phyloP scores from a whole-genome alignment of 306 rosid genomes.

The Acacia confusa region DNA sequence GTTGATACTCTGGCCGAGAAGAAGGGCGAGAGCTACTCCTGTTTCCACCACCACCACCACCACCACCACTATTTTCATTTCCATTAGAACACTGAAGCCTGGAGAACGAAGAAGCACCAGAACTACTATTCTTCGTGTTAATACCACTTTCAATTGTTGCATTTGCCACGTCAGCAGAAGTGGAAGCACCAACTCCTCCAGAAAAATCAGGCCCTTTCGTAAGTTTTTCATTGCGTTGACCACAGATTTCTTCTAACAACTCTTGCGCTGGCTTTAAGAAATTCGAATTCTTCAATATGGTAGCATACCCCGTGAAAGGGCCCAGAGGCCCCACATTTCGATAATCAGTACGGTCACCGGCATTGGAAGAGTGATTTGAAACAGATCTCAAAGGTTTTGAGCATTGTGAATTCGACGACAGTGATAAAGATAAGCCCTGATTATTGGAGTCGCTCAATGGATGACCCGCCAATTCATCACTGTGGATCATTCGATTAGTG shows the following conservation, averaged over 20 bases:
- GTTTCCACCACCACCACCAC: constrained; percentile 54
- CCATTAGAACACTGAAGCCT: constrained; percentile 51
- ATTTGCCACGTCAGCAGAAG: constrained; percentile 33
- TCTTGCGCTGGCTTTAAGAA: constrained; percentile 74
- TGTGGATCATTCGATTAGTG: constrained; percentile 37
- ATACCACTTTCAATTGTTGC: constrained; percentile 41
- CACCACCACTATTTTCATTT: constrained; percentile 43
- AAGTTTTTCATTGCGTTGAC: constrained; percentile 23
- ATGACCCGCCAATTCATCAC: constrained; percentile 31
- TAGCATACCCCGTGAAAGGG: constrained; percentile 92
- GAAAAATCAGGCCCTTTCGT: constrained; percentile 30
- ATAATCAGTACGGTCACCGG: neutral
- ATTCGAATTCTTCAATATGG: constrained; percentile 74
- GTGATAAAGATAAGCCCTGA: constrained; percentile 76
- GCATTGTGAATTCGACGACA: constrained; percentile 65
- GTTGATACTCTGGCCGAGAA: constrained; percentile 65
- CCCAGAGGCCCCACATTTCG: constrained; percentile 82
- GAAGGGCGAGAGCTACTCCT: constrained; percentile 51
- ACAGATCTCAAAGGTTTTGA: constrained; percentile 21
- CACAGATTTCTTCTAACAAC: constrained; percentile 63
- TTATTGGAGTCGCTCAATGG: constrained; percentile 45
- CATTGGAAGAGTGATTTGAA: constrained; percentile 30
- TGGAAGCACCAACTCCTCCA: constrained; percentile 38
- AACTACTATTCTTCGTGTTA: constrained; percentile 36
- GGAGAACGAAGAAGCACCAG: constrained; percentile 56